phyloP scores from a whole-genome alignment of 441 rosid species.

The Corymbia calophylla region DNA sequence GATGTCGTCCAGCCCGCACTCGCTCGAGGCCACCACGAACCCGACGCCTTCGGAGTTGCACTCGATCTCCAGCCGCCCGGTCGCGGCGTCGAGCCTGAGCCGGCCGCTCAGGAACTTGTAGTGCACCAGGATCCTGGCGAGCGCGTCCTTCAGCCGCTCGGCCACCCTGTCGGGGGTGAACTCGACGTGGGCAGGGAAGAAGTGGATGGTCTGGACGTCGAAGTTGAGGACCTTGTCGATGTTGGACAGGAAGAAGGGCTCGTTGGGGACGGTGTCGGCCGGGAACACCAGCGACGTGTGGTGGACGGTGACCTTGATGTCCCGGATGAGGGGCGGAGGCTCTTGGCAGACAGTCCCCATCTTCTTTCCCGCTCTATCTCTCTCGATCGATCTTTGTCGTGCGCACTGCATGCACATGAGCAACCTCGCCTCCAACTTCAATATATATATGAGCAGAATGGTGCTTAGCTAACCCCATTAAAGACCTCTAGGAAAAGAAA shows the following conservation, averaged over 20 bases:
- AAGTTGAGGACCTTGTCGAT: slow-evolving; percentile 75
- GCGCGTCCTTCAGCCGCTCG: slow-evolving; percentile 28
- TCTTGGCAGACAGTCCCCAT: slow-evolving; percentile 26
- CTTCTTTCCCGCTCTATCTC: background rate
- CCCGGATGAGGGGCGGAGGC: slow-evolving; percentile 8
- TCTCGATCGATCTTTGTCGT: background rate
- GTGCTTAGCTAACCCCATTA: background rate
- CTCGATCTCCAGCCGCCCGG: slow-evolving; percentile 50
- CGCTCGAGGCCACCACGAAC: slow-evolving; percentile 47
- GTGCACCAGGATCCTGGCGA: slow-evolving; percentile 23
- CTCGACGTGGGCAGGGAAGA: slow-evolving; percentile 38
- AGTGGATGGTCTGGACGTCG: slow-evolving; percentile 67
- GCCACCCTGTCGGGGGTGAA: slow-evolving; percentile 39
- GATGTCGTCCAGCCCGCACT: slow-evolving; percentile 36
- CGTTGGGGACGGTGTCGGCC: slow-evolving; percentile 18
- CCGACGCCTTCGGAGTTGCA: slow-evolving; percentile 60
- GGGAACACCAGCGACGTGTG: slow-evolving; percentile 40
- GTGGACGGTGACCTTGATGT: slow-evolving; percentile 43
- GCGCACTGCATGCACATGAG: background rate
- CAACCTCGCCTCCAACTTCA: background rate
- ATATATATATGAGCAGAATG: background rate
- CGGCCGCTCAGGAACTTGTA: slow-evolving; percentile 74
- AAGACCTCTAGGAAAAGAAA: background rate
- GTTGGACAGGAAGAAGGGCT: slow-evolving; percentile 60
- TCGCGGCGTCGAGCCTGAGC: slow-evolving; percentile 26